Percentiles rank a stretch among this genome's conserved stretches.
phyloP scores from a whole-genome alignment of 495 filamentous ascomycete species.

The Aspergillus sclerotiicarbonarius region DNA sequence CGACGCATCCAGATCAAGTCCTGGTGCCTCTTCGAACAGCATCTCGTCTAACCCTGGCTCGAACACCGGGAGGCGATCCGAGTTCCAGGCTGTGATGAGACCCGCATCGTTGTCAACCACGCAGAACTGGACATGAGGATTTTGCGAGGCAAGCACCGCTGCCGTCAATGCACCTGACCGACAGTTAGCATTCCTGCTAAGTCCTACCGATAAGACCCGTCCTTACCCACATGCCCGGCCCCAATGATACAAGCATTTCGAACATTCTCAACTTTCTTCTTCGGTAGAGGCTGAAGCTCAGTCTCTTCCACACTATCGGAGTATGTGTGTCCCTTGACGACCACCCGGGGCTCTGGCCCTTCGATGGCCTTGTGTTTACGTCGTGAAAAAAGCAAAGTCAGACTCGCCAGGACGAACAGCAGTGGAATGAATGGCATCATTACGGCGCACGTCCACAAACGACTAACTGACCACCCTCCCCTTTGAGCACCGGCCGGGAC shows the following conservation, averaged over 20 bases:
- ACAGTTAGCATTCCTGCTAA: background rate
- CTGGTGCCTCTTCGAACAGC: constrained; percentile 14
- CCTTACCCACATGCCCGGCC: constrained; percentile 19
- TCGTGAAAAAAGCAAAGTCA: constrained; percentile 17
- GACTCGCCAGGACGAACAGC: constrained; percentile 17
- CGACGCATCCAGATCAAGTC: background rate
- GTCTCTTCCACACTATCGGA: constrained; percentile 16
- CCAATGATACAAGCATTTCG: constrained; percentile 22
- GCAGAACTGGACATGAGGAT: constrained; percentile 63
- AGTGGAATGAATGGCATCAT: constrained; percentile 21
- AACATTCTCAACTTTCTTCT: constrained; percentile 16
- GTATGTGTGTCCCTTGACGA: constrained; percentile 25
- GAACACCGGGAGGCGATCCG: constrained; percentile 67
- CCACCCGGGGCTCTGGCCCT: constrained; percentile 9
- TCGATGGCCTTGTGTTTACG: constrained; percentile 17
- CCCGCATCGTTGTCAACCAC: constrained; percentile 67
- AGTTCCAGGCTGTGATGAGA: constrained; percentile 73
- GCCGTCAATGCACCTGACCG: constrained; percentile 64
- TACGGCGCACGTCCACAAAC: background rate
- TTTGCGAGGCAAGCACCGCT: constrained; percentile 69
- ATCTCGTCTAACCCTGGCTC: constrained; percentile 45
- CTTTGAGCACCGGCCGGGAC: background rate
- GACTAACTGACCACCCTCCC: background rate
- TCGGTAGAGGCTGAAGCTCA: background rate
- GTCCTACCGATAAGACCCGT: background rate